Conservation (phyloP, 306 rosid genomes). For the Argentina anserina region DNA sequence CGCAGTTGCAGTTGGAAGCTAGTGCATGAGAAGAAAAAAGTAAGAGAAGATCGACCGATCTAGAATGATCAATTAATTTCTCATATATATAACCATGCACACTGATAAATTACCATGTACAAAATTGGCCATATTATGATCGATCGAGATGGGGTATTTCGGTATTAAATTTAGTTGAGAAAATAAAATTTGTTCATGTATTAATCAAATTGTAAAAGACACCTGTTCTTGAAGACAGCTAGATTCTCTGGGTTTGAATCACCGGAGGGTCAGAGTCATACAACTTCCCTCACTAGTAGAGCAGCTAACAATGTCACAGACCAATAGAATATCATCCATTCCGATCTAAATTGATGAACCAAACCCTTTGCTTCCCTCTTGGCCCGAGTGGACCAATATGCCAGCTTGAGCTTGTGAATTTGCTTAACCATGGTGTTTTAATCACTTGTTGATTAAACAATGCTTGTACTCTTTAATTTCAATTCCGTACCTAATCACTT, state of each 20-base stretch:
- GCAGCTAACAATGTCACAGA: background rate
- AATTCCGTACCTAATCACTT: constrained; percentile 25
- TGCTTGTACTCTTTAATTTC: constrained; percentile 12
- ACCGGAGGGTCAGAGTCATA: background rate
- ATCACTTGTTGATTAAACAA: background rate
- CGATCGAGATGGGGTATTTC: background rate
- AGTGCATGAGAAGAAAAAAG: too few relatives aligned
- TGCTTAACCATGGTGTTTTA: background rate
- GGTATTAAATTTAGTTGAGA: background rate
- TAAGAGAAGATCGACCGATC: background rate
- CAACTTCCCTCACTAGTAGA: background rate
- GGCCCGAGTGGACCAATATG: constrained; percentile 6
- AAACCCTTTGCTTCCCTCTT: background rate
- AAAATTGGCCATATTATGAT: too few relatives aligned
- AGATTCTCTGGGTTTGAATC: background rate
- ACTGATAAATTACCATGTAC: too few relatives aligned
- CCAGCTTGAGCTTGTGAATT: background rate
- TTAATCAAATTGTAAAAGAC: background rate
- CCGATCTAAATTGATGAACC: background rate
- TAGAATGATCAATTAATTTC: background rate
- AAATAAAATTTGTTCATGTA: background rate
- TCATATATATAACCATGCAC: background rate
- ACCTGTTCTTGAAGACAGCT: constrained; percentile 7
- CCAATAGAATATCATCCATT: background rate
- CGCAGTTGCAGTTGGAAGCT: background rate